Base-by-base conservation (phyloP, 768 basidiomycete genomes). In the Phanerodontia chrysosporium region DNA sequence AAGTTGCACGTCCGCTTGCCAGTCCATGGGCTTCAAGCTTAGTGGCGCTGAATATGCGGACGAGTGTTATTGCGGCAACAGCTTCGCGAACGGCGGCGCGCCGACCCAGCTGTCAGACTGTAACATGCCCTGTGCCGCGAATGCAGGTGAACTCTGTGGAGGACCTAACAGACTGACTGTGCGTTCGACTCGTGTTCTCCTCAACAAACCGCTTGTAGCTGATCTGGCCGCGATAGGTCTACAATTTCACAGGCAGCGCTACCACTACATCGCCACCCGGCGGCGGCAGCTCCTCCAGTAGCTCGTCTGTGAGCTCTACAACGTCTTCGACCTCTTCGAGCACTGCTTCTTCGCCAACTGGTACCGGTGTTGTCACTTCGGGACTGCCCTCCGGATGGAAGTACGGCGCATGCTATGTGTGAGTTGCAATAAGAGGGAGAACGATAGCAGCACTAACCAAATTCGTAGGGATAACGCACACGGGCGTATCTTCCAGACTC, bases 321-420 rank as follows among this genome's bases (percentile, higher is more conserved):
- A 59, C 44, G 70, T 63, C 32, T 1, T 30, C 22, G 9, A 0
- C n/a, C 30, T 36, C 25, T 12, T 1, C 18, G 39, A 51, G 24
- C 36, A 3, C 32, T 35, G 32, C 32, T 13, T 6, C 32, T 13
- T 6, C 32, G 32, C 32, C 32, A 6, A 35, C 32, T 4, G 18
- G 39, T 1, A 76, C 78, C 3, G 72, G 71, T 51, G 80, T 81
- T 0, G 83, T 87, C 29, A 78, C 75, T 1, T 67, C 66, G 14
- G 81, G 79, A 22, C 80, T 90, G 3, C 82, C 83, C 0, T 69
- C 70, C 5, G 75, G 75, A 24, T 90, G 86, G 84, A 72, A 74
- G 0, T 90, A 89, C 55, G 78, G 72, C 24, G 83, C 76, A 3
- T 90, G 90, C 65, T 92, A 80, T 70, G 83, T 89, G 82, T 74